Percentiles rank a stretch among this genome's conserved stretches.
Evolutionary conservation across 306 rosid genomes (phyloP).

Genomic region (Biancaea sappan): DNA sequence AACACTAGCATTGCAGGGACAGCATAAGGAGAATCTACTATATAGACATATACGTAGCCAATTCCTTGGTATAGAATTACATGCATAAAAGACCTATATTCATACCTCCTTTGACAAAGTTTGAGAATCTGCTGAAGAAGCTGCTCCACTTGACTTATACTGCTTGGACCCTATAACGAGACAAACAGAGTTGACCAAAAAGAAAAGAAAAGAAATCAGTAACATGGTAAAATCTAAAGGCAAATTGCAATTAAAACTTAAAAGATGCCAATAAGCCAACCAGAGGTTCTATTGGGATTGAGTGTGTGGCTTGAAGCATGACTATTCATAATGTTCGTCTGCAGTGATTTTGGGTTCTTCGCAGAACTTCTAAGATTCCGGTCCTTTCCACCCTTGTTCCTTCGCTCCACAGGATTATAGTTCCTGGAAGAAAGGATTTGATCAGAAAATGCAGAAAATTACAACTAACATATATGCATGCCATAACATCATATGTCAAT

Average conservation of each 20-base stretch:
- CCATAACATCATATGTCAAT: not conserved
- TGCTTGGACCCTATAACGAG: conserved; percentile 63
- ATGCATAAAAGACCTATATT: conserved; percentile 16
- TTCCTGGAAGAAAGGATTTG: conserved; percentile 51
- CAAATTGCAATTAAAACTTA: conserved; percentile 40
- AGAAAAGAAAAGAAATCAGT: not conserved
- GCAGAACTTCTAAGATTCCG: conserved; percentile 52
- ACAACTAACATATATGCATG: not conserved
- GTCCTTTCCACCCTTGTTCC: conserved; percentile 81
- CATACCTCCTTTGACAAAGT: conserved; percentile 84
- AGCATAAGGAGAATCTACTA: not conserved
- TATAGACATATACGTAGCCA: not conserved
- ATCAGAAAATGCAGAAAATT: conserved; percentile 5
- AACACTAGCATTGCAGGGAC: not conserved
- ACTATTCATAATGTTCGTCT: conserved; percentile 33
- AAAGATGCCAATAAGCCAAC: conserved; percentile 32
- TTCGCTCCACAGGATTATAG: conserved; percentile 91
- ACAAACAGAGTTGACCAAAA: conserved; percentile 20
- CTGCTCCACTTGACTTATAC: conserved; percentile 52
- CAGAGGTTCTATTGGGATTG: conserved; percentile 31
- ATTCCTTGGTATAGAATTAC: conserved; percentile 13
- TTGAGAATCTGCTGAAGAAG: conserved; percentile 62
- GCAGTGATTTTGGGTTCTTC: conserved; percentile 76
- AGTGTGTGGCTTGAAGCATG: conserved; percentile 38
- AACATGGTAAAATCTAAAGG: not conserved